Evolutionary conservation across 2,329 filamentous ascomycete genomes (phyloP), one percentile per base, ranked within the genome.

Genomic region (Tolypocladium tundrense): DNA sequence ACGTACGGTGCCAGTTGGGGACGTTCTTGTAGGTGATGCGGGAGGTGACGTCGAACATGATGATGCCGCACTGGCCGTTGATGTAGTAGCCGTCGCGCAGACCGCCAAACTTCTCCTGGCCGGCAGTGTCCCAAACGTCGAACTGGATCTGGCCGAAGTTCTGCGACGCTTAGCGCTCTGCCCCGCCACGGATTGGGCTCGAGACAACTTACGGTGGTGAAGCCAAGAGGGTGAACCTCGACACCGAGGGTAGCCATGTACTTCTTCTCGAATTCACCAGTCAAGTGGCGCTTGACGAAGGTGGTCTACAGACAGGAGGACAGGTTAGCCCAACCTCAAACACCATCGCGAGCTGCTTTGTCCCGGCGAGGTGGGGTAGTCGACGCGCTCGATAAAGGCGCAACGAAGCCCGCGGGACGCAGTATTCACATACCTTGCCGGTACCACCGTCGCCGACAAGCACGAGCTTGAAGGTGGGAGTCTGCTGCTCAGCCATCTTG

Each of bases 11-110:
- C 94, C 94, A 99, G 89, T 97, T 97, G 81, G 94, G 94, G 65
- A 99, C 94, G 83, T 99, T 99, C 89, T 99, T 99, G 88, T 99
- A 99, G 77, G 94, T 99, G 77, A 99, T 97, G 74, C 94, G 90
- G 68, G 93, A 97, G 64, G 94, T 97, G 67, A 99, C 93, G 78
- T 99, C 93, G 78, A 99, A 99, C 93, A 99, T 99, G 87, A 99
- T 97, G 83, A 99, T 97, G 81, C 94, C 93, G 79, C 93, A 97
- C 81, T 97, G 93, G 72, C 93, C 93, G 82, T 97, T 97, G 85
- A 99, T 99, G 84, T 99, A 99, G 87, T 99, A 99, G 69, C 93
- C 93, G 79, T 99, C 93, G 82, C 93, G 90, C 72, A 99, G 91
- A 84, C 93, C 93, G 78, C 93, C 93, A 67, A 99, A 99, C 86